phyloP scores from a whole-genome alignment of 352 stramenopile species.

The Globisporangium rhizosaccharum region DNA sequence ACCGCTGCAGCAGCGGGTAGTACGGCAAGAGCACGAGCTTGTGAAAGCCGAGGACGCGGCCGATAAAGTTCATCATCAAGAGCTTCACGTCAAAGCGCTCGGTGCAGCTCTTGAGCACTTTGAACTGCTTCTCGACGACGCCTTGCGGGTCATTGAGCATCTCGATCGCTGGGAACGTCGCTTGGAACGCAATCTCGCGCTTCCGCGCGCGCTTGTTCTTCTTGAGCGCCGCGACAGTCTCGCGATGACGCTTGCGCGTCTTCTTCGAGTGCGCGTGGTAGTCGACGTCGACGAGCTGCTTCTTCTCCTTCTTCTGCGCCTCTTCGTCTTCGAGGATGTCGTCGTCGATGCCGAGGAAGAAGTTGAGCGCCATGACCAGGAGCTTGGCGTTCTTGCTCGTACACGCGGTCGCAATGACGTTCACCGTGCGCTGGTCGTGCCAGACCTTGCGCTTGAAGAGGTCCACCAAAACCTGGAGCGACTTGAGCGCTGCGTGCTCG shows the following conservation, averaged over 20 bases:
- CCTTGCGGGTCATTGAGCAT: constrained; percentile 96
- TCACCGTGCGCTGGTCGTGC: constrained; percentile 95
- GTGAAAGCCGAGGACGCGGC: constrained; percentile 95
- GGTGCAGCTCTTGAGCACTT: constrained; percentile 84
- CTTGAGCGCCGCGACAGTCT: constrained; percentile 80
- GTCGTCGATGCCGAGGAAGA: constrained; percentile 98
- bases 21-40: constrained; percentile 95
- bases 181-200: constrained; percentile 64
- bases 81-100: constrained; percentile 93
- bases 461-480: constrained; percentile 91
- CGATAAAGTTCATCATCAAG: constrained; percentile 99
- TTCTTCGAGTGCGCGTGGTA: constrained; percentile 96
- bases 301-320: constrained; percentile 86
- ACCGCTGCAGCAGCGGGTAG: constrained; percentile 95
- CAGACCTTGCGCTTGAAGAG: constrained; percentile 97
- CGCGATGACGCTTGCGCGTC: constrained; percentile 87
- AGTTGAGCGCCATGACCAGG: constrained; percentile 91
- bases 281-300: constrained; percentile 83
- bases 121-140: constrained; percentile 92
- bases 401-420: constrained; percentile 94
- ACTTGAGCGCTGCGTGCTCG: constrained; percentile 84
- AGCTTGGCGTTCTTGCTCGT: constrained; percentile 84
- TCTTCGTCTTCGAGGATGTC: constrained; percentile 96
- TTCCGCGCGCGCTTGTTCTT: constrained; percentile 90
- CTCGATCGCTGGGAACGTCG: constrained; percentile 96